These are phyloP conservation scores for Kodamaea sp. DNA, from an alignment of 1,139 yeast species.

Conservation along the genomic window DNA sequence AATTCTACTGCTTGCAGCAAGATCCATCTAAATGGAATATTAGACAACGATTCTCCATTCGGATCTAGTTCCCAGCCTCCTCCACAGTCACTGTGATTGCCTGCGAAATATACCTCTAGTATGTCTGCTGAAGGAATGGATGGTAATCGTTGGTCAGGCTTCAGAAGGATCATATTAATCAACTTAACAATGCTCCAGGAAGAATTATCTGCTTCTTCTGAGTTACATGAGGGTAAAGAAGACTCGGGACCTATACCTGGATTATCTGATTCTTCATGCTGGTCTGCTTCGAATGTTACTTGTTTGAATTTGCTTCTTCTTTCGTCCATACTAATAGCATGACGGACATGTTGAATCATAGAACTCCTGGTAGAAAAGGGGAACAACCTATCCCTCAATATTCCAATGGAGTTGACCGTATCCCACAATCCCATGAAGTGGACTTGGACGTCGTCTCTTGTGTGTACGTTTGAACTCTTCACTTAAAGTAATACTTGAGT, in stretches of 20 bases:
- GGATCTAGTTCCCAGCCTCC: conserved; percentile 57
- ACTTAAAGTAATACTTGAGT: conserved; percentile 42
- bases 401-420: conserved; percentile 64
- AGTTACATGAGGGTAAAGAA: background rate
- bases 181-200: background rate
- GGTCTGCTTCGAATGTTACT: conserved; percentile 45
- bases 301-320: conserved; percentile 63
- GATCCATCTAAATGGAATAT: conserved; percentile 61
- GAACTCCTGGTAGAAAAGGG: conserved; percentile 55
- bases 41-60: conserved; percentile 26
- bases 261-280: background rate
- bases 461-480: conserved; percentile 51
- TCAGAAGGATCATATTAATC: background rate
- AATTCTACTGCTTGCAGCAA: conserved; percentile 49
- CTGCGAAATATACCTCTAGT: conserved; percentile 63
- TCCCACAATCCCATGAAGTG: conserved; percentile 69
- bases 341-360: conserved; percentile 58
- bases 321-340: conserved; percentile 67
- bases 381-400: conserved; percentile 54
- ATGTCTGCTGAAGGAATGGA: conserved; percentile 34
- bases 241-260: background rate
- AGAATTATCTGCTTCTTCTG: too few species aligned
- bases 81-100: conserved; percentile 67
- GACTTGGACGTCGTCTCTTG: conserved; percentile 43
- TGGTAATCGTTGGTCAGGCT: conserved; percentile 1